Evolutionary conservation across 2,329 filamentous ascomycete species (phyloP).

Genomic region (Domatiomyces catenatus): DNA sequence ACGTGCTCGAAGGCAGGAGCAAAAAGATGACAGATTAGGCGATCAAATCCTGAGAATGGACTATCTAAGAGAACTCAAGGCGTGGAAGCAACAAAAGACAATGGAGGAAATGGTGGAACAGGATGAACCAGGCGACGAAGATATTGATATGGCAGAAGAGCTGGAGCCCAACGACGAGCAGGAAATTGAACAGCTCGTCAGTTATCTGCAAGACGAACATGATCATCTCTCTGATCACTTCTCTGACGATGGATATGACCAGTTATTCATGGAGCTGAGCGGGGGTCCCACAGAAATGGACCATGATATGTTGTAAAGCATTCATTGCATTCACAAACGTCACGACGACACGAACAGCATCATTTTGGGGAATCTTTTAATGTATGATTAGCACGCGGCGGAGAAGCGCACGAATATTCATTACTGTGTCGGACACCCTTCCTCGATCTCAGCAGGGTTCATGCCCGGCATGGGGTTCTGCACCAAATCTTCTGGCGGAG

Average conservation of each 20-base stretch:
- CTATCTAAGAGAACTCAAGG: constrained; percentile 24
- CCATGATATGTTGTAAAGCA: neutral
- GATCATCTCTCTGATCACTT: constrained; percentile 13
- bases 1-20: constrained; percentile 17
- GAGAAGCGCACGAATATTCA: neutral
- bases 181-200: constrained; percentile 10
- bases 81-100: constrained; percentile 19
- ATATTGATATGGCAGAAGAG: constrained; percentile 16
- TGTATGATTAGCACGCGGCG: neutral
- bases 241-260: constrained; percentile 47
- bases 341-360: neutral
- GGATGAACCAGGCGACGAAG: constrained; percentile 1
- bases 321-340: neutral
- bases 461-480: constrained; percentile 35
- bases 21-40: constrained; percentile 23
- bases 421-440: constrained; percentile 49
- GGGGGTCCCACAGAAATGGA: neutral
- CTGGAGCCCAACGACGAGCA: constrained; percentile 5
- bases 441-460: constrained; percentile 46
- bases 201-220: constrained; percentile 1
- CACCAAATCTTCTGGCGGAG: constrained; percentile 77
- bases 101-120: constrained; percentile 16
- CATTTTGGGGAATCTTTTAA: neutral
- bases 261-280: constrained; percentile 47
- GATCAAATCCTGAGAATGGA: constrained; percentile 31